Percentiles rank a stretch among this genome's conserved stretches.
phyloP scores from a whole-genome alignment of 441 rosid genomes.

The Syzygium malaccense region DNA sequence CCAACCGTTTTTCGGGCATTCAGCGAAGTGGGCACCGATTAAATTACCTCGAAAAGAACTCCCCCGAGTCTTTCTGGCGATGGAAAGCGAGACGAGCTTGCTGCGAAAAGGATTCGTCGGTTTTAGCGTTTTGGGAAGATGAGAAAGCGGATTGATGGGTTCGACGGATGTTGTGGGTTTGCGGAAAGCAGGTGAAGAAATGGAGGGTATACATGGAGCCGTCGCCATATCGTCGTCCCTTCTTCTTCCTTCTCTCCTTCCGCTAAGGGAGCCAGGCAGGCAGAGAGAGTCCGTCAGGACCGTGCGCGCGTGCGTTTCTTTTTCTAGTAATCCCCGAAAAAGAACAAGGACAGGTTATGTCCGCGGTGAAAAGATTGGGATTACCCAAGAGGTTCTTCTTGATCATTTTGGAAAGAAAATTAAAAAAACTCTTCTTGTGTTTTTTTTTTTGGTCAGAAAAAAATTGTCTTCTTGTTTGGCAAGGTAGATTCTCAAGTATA shows the following conservation, averaged over 20 bases:
- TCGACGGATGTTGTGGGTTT: constrained; percentile 16
- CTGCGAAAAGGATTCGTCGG: constrained; percentile 12
- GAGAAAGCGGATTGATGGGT: constrained; percentile 22
- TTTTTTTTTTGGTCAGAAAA: not conserved
- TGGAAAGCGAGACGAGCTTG: constrained; percentile 22
- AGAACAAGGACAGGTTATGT: not conserved
- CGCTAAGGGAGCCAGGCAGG: not conserved
- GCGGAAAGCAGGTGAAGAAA: constrained; percentile 14
- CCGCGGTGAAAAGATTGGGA: not conserved
- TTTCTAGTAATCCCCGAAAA: not conserved
- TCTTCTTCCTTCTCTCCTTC: not conserved
- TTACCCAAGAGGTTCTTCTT: not conserved
- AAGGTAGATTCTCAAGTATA: not conserved
- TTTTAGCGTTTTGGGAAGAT: constrained; percentile 20
- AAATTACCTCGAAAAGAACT: constrained; percentile 39
- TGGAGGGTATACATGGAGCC: constrained; percentile 8
- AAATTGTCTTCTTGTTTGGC: not conserved
- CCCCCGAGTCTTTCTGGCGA: constrained; percentile 19
- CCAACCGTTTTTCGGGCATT: not conserved
- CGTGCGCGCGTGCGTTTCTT: not conserved
- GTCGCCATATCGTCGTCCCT: constrained; percentile 28
- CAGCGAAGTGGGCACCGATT: not conserved
- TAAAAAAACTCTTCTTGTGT: too few relatives aligned
- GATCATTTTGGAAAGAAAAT: not conserved
- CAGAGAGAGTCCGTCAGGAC: not conserved